phyloP scores from a whole-genome alignment of 345 rosid species.

The Isatis tinctoria region DNA sequence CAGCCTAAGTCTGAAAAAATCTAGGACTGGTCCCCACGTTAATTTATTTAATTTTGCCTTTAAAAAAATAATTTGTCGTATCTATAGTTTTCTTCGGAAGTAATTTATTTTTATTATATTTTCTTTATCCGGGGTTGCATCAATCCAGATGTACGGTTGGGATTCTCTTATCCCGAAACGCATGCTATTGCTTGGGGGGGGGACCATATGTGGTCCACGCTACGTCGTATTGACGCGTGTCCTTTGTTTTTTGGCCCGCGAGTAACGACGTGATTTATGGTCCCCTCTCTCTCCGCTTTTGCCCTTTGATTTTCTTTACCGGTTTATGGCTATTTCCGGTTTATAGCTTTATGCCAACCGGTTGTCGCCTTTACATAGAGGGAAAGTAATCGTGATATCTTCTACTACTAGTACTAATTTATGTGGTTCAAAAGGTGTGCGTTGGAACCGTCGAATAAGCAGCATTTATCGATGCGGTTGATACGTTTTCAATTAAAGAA shows the following conservation, averaged over 20 bases:
- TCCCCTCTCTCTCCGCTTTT: constrained; percentile 28
- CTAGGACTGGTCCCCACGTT: constrained; percentile 42
- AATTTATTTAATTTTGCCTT: neutral
- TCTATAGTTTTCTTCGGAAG: neutral
- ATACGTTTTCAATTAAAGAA: no score
- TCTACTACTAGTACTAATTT: neutral
- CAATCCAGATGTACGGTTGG: constrained; percentile 47
- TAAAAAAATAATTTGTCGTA: constrained; percentile 11
- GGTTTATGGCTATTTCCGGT: constrained; percentile 31
- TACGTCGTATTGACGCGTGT: constrained; percentile 42
- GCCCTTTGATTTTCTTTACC: neutral
- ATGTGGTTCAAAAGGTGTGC: neutral
- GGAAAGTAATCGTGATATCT: neutral
- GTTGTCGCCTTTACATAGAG: neutral
- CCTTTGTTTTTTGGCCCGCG: constrained; percentile 34
- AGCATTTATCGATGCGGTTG: neutral
- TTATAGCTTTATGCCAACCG: neutral
- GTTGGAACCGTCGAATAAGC: neutral
- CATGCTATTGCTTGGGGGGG: constrained; percentile 36
- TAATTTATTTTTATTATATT: neutral
- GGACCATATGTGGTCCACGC: constrained; percentile 63
- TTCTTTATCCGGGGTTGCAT: constrained; percentile 17
- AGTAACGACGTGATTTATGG: constrained; percentile 47
- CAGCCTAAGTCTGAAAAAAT: constrained; percentile 60
- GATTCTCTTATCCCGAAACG: constrained; percentile 39